phyloP scores from a whole-genome alignment of 2,329 filamentous ascomycete genomes.

The Emmonsia crescens region DNA sequence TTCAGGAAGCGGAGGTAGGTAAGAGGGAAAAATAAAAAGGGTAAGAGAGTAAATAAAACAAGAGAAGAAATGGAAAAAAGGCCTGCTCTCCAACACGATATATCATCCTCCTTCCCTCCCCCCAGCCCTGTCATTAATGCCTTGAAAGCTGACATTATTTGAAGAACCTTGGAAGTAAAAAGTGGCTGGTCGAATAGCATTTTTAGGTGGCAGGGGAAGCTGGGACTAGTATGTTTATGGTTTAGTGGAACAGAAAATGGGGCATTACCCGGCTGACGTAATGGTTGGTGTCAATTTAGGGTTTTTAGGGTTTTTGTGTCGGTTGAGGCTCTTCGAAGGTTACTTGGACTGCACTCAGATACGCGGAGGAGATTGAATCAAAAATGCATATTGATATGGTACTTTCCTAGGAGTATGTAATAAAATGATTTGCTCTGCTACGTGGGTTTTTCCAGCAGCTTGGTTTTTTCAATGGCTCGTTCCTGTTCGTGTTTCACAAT shows the following conservation, averaged over 20 bases:
- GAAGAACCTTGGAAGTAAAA: neutral
- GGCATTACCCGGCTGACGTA: neutral
- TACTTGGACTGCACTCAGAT: neutral
- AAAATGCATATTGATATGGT: neutral
- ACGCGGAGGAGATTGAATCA: too few species aligned
- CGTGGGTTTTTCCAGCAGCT: too few species aligned
- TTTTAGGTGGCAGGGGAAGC: neutral
- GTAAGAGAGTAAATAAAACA: neutral
- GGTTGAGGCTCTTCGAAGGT: neutral
- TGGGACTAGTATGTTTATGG: neutral
- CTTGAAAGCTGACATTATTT: neutral
- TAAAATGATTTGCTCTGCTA: too few species aligned
- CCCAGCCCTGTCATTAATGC: neutral
- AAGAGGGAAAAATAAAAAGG: neutral
- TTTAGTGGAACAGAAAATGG: neutral
- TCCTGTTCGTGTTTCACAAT: too few species aligned
- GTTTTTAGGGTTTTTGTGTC: neutral
- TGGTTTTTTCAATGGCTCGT: neutral
- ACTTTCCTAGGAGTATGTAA: too few species aligned
- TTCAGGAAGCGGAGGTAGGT: neutral
- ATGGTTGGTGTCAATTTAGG: neutral
- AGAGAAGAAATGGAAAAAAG: neutral
- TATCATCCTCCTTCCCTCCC: neutral
- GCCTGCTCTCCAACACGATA: neutral
- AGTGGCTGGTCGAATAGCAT: constrained; percentile 1